A percentile compares a stretch with the other conserved stretches of the same genome.
These are phyloP conservation scores for Physcomitrium patens DNA, from an alignment of 225 moss, liverwort and hornwort genomes.

Conservation along the genomic window DNA sequence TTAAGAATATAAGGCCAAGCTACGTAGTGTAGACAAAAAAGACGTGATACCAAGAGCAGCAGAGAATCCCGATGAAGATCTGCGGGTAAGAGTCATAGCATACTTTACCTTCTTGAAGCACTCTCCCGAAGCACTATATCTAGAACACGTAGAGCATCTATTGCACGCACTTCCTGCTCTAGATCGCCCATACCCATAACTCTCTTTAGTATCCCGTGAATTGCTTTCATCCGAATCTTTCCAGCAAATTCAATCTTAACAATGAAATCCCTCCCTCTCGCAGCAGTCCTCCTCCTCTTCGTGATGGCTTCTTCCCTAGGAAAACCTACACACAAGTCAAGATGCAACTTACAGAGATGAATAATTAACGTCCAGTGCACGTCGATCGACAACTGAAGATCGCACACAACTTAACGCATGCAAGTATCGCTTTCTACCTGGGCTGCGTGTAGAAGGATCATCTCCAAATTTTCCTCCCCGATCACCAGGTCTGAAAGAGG, in stretches of 20 bases:
- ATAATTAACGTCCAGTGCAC: neutral
- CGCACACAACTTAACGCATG: neutral
- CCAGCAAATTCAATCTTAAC: conserved; percentile 67
- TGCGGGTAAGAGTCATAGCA: neutral
- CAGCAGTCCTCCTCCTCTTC: conserved; percentile 39
- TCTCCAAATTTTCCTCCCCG: conserved; percentile 25
- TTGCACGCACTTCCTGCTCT: conserved; percentile 39
- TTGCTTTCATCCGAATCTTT: conserved; percentile 65
- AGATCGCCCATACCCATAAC: conserved; percentile 19
- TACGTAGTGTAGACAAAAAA: neutral
- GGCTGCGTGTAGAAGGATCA: conserved; percentile 19
- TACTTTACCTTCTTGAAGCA: conserved; percentile 57
- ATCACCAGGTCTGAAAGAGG: conserved; percentile 46
- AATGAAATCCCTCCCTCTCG: conserved; percentile 55
- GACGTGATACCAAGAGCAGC: neutral
- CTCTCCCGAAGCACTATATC: conserved; percentile 82
- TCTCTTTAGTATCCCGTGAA: conserved; percentile 53
- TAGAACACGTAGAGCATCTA: conserved; percentile 79
- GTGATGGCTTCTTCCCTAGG: conserved; percentile 23
- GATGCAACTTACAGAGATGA: too few species aligned
- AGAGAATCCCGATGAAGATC: neutral
- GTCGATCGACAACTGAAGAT: neutral
- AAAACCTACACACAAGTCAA: conserved; percentile 27
- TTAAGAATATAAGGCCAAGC: neutral
- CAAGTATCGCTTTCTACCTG: conserved; percentile 12